These are phyloP conservation scores for Calamus simplicifolius DNA, from an alignment of 176 grass and related monocot genomes.

Conservation along the genomic window DNA sequence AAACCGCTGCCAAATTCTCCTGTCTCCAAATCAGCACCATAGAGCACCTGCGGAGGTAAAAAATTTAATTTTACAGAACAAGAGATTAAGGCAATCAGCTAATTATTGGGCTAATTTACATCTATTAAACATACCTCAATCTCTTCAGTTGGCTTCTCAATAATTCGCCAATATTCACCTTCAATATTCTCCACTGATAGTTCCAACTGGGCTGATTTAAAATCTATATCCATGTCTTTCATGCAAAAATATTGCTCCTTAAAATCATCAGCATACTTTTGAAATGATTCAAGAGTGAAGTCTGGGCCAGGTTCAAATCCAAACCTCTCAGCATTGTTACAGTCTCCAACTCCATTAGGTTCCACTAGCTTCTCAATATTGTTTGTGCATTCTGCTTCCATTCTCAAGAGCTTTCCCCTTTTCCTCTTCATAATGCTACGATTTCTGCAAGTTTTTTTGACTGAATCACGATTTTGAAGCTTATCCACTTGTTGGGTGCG, in stretches of 20 bases:
- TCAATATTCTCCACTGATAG: conserved; percentile 67
- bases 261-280: conserved; percentile 87
- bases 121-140: conserved; percentile 51
- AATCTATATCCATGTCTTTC: conserved; percentile 12
- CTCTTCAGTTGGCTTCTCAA: conserved; percentile 78
- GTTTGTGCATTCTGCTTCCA: conserved; percentile 21
- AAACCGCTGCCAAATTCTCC: conserved; percentile 75
- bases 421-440: conserved; percentile 51
- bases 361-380: conserved; percentile 11
- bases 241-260: conserved; percentile 61
- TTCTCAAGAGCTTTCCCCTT: conserved; percentile 47
- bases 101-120: no score
- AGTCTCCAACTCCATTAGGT: conserved; percentile 21
- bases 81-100: no score
- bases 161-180: conserved; percentile 90
- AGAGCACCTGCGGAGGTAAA: conserved; percentile 53
- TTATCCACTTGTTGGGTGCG: conserved; percentile 76
- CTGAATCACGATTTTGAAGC: conserved; percentile 79
- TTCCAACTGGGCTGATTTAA: conserved; percentile 13
- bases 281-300: conserved; percentile 65
- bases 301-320: conserved; percentile 89
- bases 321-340: conserved; percentile 63
- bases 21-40: conserved; percentile 84
- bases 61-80: no score
- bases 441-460: conserved; percentile 48